Evolutionary conservation across 1,139 yeast genomes (phyloP).

Genomic region (Wickerhamiella pararugosa): DNA sequence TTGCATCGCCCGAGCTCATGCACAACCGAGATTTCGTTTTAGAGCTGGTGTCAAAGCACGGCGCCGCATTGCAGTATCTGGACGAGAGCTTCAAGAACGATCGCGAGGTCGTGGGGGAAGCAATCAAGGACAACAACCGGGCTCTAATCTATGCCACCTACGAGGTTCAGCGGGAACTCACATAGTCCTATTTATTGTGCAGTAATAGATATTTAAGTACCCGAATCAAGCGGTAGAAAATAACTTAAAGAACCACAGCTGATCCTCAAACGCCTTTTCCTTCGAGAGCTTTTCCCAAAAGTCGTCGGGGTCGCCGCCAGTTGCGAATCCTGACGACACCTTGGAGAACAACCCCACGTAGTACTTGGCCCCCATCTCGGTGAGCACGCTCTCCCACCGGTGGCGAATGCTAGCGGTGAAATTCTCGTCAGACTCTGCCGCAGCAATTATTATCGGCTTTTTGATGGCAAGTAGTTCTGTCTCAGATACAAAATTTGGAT

Average conservation of each 20-base stretch:
- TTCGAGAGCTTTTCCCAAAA: conserved; percentile 50
- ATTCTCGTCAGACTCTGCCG: conserved; percentile 50
- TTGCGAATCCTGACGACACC: conserved; percentile 58
- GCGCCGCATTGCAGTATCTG: conserved; percentile 3
- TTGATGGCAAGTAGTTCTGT: conserved; percentile 46
- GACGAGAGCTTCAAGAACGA: conserved; percentile 3
- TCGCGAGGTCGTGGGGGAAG: background rate
- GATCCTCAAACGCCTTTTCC: conserved; percentile 52
- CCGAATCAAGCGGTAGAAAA: too few species aligned
- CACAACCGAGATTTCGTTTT: conserved; percentile 4
- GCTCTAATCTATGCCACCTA: conserved; percentile 77
- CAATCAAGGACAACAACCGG: conserved; percentile 29
- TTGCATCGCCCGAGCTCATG: conserved; percentile 3
- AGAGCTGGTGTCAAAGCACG: conserved; percentile 3
- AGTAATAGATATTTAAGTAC: too few species aligned
- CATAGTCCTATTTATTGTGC: too few species aligned
- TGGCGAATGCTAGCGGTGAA: conserved; percentile 51
- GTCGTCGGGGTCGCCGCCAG: conserved; percentile 48
- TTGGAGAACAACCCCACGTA: conserved; percentile 47
- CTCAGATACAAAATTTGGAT: conserved; percentile 54
- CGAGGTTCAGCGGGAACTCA: conserved; percentile 32
- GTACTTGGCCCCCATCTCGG: conserved; percentile 35
- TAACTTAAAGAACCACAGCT: conserved; percentile 35
- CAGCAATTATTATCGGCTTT: conserved; percentile 52
- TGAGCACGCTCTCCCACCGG: conserved; percentile 44